Base-by-base conservation (phyloP, 768 basidiomycete species). In the Lactarius deliciosus region DNA sequence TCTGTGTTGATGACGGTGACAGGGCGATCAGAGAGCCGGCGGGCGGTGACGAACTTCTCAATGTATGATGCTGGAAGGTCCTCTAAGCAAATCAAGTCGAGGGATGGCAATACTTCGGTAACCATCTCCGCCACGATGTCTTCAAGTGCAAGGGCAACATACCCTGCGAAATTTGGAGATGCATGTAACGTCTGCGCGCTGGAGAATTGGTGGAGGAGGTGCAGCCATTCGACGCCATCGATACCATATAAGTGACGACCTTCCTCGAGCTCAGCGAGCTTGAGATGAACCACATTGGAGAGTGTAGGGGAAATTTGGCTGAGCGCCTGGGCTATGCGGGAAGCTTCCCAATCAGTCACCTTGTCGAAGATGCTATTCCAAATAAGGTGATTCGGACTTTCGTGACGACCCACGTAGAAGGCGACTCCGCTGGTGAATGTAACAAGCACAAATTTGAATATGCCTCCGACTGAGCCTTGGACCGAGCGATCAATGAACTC, bases 381-480 rank as follows among this genome's bases (percentile, higher is more conserved):
- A 9, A 3, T 9, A 11, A 9, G 45, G n/a, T 4, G 8, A 10
- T 45, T 20, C 3, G 16, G 45, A 43, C 16, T 45, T 18, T 3
- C 3, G 20, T 10, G 20, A 22, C n/a, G n/a, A 47, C 11, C 22
- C 45, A 10, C 20, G n/a, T 9, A 3, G 11, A 47, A 47, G n/a
- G 9, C 0, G n/a, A 47, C n/a, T 1, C 2, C 3, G n/a, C 4
- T 8, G n/a, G 1, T 22, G n/a, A 47, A n/a, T 7, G 2, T 3
- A 47, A 47, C n/a, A 1, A 11, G 9, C n/a, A n/a, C 47, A 1
- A 3, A 2, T 13, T 2, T 6, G 22, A 13, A 50, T 25, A 2
- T 1, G 11, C 5, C 5, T 13, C n/a, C n/a, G 13, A 13, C 47
- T 25, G 47, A 22, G 47, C 47, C 47, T n/a, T n/a, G n/a, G 2